Conservation (phyloP, 495 filamentous ascomycete species). For the Penicillium pulvis region DNA sequence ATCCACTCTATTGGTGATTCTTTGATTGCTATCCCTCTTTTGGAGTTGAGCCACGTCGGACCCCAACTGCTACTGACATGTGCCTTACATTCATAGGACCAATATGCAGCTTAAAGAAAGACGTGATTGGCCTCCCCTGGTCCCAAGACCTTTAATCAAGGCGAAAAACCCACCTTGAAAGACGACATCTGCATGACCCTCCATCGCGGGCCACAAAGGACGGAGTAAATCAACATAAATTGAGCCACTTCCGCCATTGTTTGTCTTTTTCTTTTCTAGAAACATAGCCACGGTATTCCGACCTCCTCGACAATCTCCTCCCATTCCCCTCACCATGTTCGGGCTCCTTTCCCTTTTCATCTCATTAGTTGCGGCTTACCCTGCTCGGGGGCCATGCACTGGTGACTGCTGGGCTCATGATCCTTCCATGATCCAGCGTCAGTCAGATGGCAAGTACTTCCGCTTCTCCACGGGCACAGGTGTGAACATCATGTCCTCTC, state of each 20-base stretch:
- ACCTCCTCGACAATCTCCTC: background rate
- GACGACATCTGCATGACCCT: constrained; percentile 21
- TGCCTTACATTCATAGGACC: constrained; percentile 33
- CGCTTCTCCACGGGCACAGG: constrained; percentile 67
- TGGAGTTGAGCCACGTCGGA: constrained; percentile 25
- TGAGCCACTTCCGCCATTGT: constrained; percentile 11
- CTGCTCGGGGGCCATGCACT: constrained; percentile 57
- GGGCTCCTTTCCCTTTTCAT: constrained; percentile 25
- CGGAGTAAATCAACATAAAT: constrained; percentile 27
- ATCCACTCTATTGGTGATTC: constrained; percentile 11
- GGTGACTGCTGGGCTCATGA: constrained; percentile 66
- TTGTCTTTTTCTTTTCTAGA: background rate
- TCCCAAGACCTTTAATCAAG: constrained; percentile 23
- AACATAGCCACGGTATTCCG: constrained; percentile 5
- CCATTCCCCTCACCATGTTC: constrained; percentile 20
- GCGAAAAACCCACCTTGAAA: constrained; percentile 13
- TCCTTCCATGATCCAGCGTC: constrained; percentile 62
- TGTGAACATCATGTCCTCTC: constrained; percentile 60
- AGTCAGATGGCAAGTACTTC: constrained; percentile 69
- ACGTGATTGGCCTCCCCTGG: constrained; percentile 26
- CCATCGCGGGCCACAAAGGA: constrained; percentile 2
- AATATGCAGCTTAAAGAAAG: constrained; percentile 14
- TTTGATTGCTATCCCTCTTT: constrained; percentile 19
- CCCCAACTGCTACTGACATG: constrained; percentile 26
- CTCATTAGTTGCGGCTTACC: constrained; percentile 41